Base-by-base conservation (phyloP, 108 stramenopile genomes). In the Cyclotella choctawhatcheeana region DNA sequence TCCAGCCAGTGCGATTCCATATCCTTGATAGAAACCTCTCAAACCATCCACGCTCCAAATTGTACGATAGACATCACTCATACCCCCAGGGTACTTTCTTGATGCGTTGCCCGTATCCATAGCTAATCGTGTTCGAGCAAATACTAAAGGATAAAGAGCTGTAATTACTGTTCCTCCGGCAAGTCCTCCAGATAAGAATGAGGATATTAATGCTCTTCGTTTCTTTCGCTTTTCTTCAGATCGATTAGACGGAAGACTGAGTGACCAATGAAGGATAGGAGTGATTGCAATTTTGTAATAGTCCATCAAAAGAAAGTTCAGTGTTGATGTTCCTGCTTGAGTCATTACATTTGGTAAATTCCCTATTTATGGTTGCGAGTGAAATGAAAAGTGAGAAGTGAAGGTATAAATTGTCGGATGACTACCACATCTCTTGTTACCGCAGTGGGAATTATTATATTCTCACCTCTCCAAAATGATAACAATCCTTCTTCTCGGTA, bases 121-220 rank as follows among this genome's bases (percentile, higher is more conserved):
- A 35, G 99, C 99, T 26, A 99, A 83, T 64, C 97, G 85, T 44
- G 99, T 99, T 48, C 97, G 90, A 58, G 95, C 74, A 73, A 93
- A 99, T 73, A 98, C 99, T 31, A 98, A 71, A 6, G 99, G 99
- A 85, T 99, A 99, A 45, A 99, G 86, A 40, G 98, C 70, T 26
- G 96, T 96, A 17, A 97, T 96, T 0, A 96, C 86, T 20, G 92
- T 97, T 0, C 92, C 97, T 47, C 99, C 98, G 16, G 99, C 97
- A 47, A 97, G 73, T 17, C 98, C 99, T 25, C 99, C 99, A 43
- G 95, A 89, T 24, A 98, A 68, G 85, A 99, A 91, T 31, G 77
- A 78, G 35, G 85, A 78, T 40, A 79, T 56, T 45, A 87, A 40
- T 52, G 79, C 74, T 27, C 83, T 35, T 21, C 83, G 62, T 63